Percentiles rank a stretch among this genome's conserved stretches.
phyloP scores from a whole-genome alignment of 2,329 filamentous ascomycete species.

The Geosmithia putterillii region DNA sequence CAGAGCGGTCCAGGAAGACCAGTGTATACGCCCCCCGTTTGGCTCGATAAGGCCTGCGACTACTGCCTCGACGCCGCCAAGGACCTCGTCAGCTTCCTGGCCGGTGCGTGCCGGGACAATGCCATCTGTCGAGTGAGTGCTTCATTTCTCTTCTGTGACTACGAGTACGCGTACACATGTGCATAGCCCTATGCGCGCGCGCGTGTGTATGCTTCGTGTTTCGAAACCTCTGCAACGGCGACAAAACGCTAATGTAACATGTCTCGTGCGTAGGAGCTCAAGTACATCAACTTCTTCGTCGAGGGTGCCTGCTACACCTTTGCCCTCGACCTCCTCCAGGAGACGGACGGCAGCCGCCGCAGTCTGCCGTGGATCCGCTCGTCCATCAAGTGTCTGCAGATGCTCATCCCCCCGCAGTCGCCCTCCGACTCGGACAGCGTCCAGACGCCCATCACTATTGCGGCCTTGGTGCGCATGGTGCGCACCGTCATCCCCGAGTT shows the following conservation, averaged over 20 bases:
- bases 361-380: conserved; percentile 29
- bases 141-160: neutral
- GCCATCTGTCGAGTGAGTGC: conserved; percentile 22
- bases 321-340: conserved; percentile 28
- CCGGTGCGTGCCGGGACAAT: conserved; percentile 24
- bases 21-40: conserved; percentile 7
- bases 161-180: neutral
- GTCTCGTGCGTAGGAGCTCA: conserved; percentile 20
- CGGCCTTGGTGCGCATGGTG: conserved; percentile 16
- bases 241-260: neutral
- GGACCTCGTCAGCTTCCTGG: conserved; percentile 24
- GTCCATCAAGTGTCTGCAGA: conserved; percentile 19
- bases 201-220: neutral
- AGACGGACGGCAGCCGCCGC: conserved; percentile 17
- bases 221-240: neutral
- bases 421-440: conserved; percentile 5
- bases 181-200: neutral
- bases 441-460: conserved; percentile 11
- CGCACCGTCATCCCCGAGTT: conserved; percentile 13
- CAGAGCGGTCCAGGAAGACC: conserved; percentile 9
- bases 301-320: conserved; percentile 26
- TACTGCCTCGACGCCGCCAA: conserved; percentile 26
- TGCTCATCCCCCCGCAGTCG: conserved; percentile 15
- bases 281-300: conserved; percentile 30
- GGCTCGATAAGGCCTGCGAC: conserved; percentile 30